A percentile compares a stretch with the other conserved stretches of the same genome.
These are phyloP conservation scores for Trichomonas tenax DNA, from an alignment of 208 protist genomes.

Conservation along the genomic window DNA sequence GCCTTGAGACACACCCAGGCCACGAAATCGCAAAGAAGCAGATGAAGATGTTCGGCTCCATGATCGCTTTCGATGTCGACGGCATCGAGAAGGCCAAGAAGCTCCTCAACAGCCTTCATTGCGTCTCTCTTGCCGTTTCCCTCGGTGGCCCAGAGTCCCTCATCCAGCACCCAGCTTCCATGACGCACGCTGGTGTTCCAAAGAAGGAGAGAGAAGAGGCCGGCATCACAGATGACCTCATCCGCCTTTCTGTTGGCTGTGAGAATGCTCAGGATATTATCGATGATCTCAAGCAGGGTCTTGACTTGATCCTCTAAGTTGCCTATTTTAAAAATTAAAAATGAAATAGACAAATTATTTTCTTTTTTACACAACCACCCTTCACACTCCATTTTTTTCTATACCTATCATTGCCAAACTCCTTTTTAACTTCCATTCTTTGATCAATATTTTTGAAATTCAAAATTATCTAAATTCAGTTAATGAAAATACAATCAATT, in stretches of 20 bases:
- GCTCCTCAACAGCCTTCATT: slow-evolving; percentile 10
- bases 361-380: not conserved
- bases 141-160: slow-evolving; percentile 29
- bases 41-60: slow-evolving; percentile 26
- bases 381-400: not conserved
- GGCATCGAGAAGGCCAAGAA: slow-evolving; percentile 20
- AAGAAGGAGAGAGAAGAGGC: slow-evolving; percentile 6
- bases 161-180: slow-evolving; percentile 38
- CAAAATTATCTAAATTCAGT: too few species aligned
- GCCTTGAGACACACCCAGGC: slow-evolving; percentile 22
- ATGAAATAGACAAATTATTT: not conserved
- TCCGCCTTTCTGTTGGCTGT: slow-evolving; percentile 39
- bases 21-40: slow-evolving; percentile 28
- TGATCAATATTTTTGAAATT: not conserved
- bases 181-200: slow-evolving; percentile 40
- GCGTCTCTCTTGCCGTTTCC: slow-evolving; percentile 20
- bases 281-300: slow-evolving; percentile 23
- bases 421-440: not conserved
- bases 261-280: slow-evolving; percentile 35
- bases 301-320: not conserved
- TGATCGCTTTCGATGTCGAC: slow-evolving; percentile 28
- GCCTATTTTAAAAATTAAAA: too few species aligned
- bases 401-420: not conserved
- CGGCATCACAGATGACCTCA: slow-evolving; percentile 27
- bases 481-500: too few species aligned